phyloP scores from a whole-genome alignment of 2,329 filamentous ascomycete genomes.

The Amesomyces nigricolor region DNA sequence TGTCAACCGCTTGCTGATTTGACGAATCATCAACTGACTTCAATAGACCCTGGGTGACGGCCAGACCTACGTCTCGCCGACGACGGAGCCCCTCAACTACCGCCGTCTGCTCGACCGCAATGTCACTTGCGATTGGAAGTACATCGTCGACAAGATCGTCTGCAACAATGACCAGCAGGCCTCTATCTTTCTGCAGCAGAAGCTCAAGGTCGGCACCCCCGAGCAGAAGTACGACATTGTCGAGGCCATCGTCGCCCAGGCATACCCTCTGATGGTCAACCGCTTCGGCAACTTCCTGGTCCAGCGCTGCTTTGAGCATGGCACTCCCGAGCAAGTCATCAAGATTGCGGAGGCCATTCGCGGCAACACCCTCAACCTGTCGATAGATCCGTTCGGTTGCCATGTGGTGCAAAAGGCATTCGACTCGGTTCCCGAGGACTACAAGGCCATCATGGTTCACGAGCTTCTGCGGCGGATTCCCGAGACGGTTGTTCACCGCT shows the following conservation, averaged over 20 bases:
- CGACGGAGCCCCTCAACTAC: constrained; percentile 85
- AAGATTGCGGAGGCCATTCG: constrained; percentile 92
- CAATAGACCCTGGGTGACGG: constrained; percentile 45
- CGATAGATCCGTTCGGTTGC: constrained; percentile 98
- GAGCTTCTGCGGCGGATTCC: constrained; percentile 92
- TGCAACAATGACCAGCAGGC: constrained; percentile 99
- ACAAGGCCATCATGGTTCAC: constrained; percentile 98
- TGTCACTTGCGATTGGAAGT: constrained; percentile 98
- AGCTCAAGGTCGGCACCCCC: constrained; percentile 90
- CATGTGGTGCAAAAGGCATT: constrained; percentile 99
- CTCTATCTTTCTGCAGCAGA: constrained; percentile 97
- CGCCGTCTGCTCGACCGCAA: constrained; percentile 91
- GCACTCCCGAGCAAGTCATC: constrained; percentile 87
- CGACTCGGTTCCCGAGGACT: constrained; percentile 93
- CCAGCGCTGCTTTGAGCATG: constrained; percentile 97
- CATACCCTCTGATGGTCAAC: constrained; percentile 95
- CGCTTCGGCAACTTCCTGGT: constrained; percentile 98
- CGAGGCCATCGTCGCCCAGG: constrained; percentile 89
- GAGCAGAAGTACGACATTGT: constrained; percentile 98
- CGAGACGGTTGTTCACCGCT: constrained; percentile 96
- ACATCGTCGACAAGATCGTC: constrained; percentile 98
- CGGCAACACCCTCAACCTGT: constrained; percentile 87
- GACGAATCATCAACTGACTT: neutral
- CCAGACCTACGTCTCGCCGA: constrained; percentile 76
- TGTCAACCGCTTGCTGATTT: neutral